These are phyloP conservation scores for Tolypocladium album DNA, from an alignment of 2,329 filamentous ascomycete species.

Conservation along the genomic window DNA sequence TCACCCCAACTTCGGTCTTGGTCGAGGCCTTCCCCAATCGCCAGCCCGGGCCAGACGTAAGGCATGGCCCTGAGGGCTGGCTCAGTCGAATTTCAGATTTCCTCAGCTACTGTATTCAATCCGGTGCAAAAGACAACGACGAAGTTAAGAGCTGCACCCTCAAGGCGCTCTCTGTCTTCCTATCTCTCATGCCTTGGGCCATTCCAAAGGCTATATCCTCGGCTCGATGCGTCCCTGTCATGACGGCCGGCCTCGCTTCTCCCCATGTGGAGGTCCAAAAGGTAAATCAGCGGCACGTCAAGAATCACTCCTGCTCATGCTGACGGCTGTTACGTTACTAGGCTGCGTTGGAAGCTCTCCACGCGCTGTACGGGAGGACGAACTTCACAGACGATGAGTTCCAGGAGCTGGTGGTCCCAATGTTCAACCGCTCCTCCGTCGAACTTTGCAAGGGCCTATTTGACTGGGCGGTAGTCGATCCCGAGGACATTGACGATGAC, in stretches of 20 bases:
- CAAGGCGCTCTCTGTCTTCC: conserved; percentile 66
- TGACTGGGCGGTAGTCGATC: conserved; percentile 68
- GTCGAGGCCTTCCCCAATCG: conserved; percentile 66
- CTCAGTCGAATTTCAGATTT: conserved; percentile 65
- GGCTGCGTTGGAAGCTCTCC: conserved; percentile 74
- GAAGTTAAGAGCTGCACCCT: conserved; percentile 61
- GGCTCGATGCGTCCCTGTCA: conserved; percentile 56
- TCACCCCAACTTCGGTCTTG: conserved; percentile 69
- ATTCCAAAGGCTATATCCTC: conserved; percentile 71
- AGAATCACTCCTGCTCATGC: neutral
- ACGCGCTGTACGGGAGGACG: conserved; percentile 66
- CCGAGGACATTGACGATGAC: conserved; percentile 77
- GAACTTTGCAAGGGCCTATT: conserved; percentile 63
- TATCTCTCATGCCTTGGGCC: conserved; percentile 77
- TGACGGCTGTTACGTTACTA: conserved; percentile 18
- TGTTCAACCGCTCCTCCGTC: conserved; percentile 65
- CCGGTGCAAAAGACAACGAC: conserved; percentile 52
- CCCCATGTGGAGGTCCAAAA: conserved; percentile 64
- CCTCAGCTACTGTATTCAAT: conserved; percentile 60
- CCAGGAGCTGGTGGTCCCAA: conserved; percentile 62
- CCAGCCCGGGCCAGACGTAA: conserved; percentile 56
- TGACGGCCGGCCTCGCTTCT: conserved; percentile 61
- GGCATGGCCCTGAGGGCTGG: conserved; percentile 80
- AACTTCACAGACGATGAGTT: conserved; percentile 73
- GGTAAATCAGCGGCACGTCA: conserved; percentile 26